A percentile compares a stretch with the other conserved stretches of the same genome.
Conservation (phyloP, 768 basidiomycete species). For the Leccinum incarnatum region DNA sequence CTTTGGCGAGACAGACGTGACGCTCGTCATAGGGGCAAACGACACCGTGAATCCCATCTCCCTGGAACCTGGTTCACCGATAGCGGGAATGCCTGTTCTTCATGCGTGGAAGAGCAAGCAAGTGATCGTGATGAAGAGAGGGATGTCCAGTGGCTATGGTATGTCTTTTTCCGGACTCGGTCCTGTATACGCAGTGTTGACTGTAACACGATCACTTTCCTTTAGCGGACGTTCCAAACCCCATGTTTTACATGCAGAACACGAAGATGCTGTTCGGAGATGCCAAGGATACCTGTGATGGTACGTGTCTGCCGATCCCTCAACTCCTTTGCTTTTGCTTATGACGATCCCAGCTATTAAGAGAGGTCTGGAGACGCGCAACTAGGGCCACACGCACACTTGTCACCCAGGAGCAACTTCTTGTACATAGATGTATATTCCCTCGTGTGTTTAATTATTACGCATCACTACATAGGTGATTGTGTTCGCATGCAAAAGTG, state of each 20-base stretch:
- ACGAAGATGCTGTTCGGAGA: slow-evolving; percentile 93
- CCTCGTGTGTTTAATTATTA: slow-evolving; percentile 17
- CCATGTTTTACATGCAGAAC: slow-evolving; percentile 90
- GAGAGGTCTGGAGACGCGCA: slow-evolving; percentile 48
- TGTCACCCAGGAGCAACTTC: background rate
- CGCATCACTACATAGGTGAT: background rate
- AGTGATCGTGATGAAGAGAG: slow-evolving; percentile 90
- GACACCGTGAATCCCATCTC: slow-evolving; percentile 93
- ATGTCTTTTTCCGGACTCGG: slow-evolving; percentile 9
- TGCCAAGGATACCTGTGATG: slow-evolving; percentile 88
- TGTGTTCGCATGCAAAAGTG: background rate
- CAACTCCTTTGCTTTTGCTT: background rate
- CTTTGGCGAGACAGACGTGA: slow-evolving; percentile 85
- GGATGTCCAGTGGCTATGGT: slow-evolving; percentile 88
- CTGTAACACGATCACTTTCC: background rate
- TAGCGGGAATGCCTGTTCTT: slow-evolving; percentile 90
- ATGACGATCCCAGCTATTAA: slow-evolving; percentile 48
- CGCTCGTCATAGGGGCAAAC: slow-evolving; percentile 87
- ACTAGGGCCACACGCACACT: slow-evolving; percentile 5
- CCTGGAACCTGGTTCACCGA: slow-evolving; percentile 80
- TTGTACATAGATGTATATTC: slow-evolving; percentile 19
- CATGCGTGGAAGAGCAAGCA: slow-evolving; percentile 94
- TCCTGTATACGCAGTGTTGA: background rate
- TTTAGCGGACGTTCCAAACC: slow-evolving; percentile 86
- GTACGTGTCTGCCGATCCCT: slow-evolving; percentile 34